These are phyloP conservation scores for Aspergillus pseudotamarii DNA, from an alignment of 2,329 filamentous ascomycete genomes.

Conservation along the genomic window DNA sequence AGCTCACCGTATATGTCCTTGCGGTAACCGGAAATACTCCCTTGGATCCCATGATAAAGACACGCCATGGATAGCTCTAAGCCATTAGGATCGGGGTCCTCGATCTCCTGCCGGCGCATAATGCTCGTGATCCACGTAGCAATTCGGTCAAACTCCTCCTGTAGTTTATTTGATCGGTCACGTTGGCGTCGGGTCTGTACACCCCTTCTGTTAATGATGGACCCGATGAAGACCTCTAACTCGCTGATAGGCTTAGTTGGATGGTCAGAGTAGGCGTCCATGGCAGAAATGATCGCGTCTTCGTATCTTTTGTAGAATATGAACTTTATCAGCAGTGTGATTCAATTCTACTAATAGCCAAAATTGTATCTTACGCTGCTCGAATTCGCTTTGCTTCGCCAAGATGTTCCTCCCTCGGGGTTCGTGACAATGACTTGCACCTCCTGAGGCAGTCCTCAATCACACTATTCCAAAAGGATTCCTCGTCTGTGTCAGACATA, in stretches of 20 bases:
- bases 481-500: constrained; percentile 5
- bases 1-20: constrained; percentile 11
- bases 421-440: constrained; percentile 11
- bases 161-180: constrained; percentile 47
- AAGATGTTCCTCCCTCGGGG: constrained; percentile 16
- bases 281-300: constrained; percentile 51
- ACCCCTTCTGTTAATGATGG: constrained; percentile 56
- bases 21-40: background rate
- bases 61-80: constrained; percentile 23
- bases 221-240: constrained; percentile 60
- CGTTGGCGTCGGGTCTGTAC: constrained; percentile 41
- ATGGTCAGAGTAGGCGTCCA: constrained; percentile 49
- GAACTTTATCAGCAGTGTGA: constrained; percentile 2
- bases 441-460: constrained; percentile 2
- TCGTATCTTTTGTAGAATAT: constrained; percentile 50
- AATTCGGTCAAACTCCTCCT: constrained; percentile 44
- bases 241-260: constrained; percentile 50
- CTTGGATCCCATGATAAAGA: constrained; percentile 11
- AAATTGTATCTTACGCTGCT: constrained; percentile 6
- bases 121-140: constrained; percentile 17
- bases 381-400: constrained; percentile 19
- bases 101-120: constrained; percentile 12
- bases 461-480: constrained; percentile 19
- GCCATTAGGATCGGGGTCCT: constrained; percentile 4
- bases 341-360: background rate